phyloP scores from a whole-genome alignment of 192 early-diverging fungal genomes.

The Umbelopsis ramanniana region DNA sequence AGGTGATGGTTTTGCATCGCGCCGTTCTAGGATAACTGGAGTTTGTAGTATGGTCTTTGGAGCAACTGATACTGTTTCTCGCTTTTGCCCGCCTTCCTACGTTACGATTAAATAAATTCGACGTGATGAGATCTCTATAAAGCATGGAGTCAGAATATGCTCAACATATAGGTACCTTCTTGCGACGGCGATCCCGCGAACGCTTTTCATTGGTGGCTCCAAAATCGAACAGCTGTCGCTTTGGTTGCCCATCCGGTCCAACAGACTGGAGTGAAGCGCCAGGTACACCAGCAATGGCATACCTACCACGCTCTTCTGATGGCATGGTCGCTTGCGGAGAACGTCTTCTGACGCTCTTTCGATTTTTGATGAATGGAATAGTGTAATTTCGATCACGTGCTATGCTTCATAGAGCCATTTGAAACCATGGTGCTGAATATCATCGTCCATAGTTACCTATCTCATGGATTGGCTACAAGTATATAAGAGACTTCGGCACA shows the following conservation, averaged over 20 bases:
- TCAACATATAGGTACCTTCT: neutral
- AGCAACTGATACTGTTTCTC: neutral
- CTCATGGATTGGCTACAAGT: too few species aligned
- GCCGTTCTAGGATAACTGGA: constrained; percentile 36
- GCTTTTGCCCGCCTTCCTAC: neutral
- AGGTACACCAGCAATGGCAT: neutral
- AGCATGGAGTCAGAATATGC: neutral
- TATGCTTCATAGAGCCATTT: too few species aligned
- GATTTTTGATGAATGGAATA: too few species aligned
- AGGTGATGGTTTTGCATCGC: neutral
- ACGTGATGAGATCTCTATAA: neutral
- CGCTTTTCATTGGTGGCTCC: constrained; percentile 6
- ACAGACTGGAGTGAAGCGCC: neutral
- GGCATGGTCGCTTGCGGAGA: neutral
- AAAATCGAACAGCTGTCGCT: constrained; percentile 8
- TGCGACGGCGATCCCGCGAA: constrained; percentile 13
- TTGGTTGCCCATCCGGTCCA: neutral
- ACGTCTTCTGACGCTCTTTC: too few species aligned
- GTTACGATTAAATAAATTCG: too few species aligned
- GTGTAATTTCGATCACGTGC: too few species aligned
- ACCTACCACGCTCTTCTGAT: constrained; percentile 9
- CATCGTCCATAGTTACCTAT: too few species aligned
- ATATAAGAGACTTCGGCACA: too few species aligned
- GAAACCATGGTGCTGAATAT: too few species aligned
- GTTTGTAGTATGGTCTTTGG: constrained; percentile 18